These are phyloP conservation scores for Zygotorulaspora danielsina DNA, from an alignment of 805 yeast genomes.

Conservation along the genomic window DNA sequence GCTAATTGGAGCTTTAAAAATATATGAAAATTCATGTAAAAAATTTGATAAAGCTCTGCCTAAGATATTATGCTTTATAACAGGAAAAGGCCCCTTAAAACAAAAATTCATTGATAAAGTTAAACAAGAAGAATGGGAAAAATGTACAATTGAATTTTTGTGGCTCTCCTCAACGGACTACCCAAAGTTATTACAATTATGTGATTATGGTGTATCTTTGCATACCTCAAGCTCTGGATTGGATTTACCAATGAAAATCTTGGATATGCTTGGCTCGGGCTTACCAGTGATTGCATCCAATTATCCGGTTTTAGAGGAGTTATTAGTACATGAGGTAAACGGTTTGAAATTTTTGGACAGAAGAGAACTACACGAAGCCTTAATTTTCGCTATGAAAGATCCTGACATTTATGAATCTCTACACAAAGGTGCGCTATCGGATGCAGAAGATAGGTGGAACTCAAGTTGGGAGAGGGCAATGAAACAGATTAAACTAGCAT, in stretches of 20 bases:
- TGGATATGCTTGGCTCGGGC: slow-evolving; percentile 95
- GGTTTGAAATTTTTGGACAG: slow-evolving; percentile 56
- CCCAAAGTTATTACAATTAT: slow-evolving; percentile 65
- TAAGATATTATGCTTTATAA: slow-evolving; percentile 66
- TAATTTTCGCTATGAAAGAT: slow-evolving; percentile 38
- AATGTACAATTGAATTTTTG: slow-evolving; percentile 54
- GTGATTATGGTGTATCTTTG: slow-evolving; percentile 85
- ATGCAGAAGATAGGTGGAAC: slow-evolving; percentile 69
- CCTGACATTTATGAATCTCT: slow-evolving; percentile 38
- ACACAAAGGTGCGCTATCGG: slow-evolving; percentile 66
- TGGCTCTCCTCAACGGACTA: slow-evolving; percentile 82
- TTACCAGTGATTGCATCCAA: slow-evolving; percentile 79
- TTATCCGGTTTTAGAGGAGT: slow-evolving; percentile 74
- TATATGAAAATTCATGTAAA: slow-evolving; percentile 44
- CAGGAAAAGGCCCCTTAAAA: slow-evolving; percentile 92
- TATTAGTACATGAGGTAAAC: slow-evolving; percentile 63
- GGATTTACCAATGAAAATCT: slow-evolving; percentile 95
- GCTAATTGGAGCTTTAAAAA: slow-evolving; percentile 61
- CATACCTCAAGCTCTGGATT: slow-evolving; percentile 91
- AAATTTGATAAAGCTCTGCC: slow-evolving; percentile 36
- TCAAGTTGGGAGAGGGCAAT: slow-evolving; percentile 57
- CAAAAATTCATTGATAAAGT: slow-evolving; percentile 48
- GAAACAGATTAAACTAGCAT: slow-evolving; percentile 23
- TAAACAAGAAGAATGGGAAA: slow-evolving; percentile 40
- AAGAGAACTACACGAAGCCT: slow-evolving; percentile 43